Evolutionary conservation across 116 monocot genomes (phyloP).

Genomic region (Papilionanthe hybrid): DNA sequence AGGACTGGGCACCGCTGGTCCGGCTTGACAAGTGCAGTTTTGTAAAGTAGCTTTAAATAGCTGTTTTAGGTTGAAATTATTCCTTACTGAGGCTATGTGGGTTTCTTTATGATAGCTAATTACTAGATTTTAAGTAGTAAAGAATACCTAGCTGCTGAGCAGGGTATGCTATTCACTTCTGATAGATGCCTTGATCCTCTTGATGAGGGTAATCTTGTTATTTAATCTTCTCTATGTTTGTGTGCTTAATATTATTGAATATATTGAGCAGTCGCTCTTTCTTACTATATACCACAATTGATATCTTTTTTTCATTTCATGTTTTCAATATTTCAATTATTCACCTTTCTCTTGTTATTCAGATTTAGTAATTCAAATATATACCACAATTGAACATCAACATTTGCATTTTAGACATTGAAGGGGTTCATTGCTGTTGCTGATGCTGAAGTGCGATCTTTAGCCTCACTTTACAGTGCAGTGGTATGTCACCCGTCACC

Average conservation of each 20-base stretch:
- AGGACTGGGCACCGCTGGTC: too few relatives aligned
- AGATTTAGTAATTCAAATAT: neutral
- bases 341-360: neutral
- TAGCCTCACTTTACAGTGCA: slow-evolving; percentile 35
- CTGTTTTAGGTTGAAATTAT: too few relatives aligned
- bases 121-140: too few relatives aligned
- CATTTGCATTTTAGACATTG: slow-evolving; percentile 30
- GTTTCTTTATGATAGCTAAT: too few relatives aligned
- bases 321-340: neutral
- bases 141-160: too few relatives aligned
- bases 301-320: neutral
- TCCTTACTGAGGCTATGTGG: too few relatives aligned
- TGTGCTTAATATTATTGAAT: neutral
- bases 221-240: neutral
- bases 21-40: too few relatives aligned
- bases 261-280: neutral
- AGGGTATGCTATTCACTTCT: too few relatives aligned
- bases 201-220: neutral
- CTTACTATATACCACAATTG: too few relatives aligned
- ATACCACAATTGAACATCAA: neutral
- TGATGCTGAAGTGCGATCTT: slow-evolving; percentile 40
- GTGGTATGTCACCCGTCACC: slow-evolving; percentile 22
- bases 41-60: too few relatives aligned
- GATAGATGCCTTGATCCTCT: neutral
- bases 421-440: slow-evolving; percentile 42